Base-by-base conservation (phyloP, 2,329 filamentous ascomycete species). In the Fusarium phyllophilum region DNA sequence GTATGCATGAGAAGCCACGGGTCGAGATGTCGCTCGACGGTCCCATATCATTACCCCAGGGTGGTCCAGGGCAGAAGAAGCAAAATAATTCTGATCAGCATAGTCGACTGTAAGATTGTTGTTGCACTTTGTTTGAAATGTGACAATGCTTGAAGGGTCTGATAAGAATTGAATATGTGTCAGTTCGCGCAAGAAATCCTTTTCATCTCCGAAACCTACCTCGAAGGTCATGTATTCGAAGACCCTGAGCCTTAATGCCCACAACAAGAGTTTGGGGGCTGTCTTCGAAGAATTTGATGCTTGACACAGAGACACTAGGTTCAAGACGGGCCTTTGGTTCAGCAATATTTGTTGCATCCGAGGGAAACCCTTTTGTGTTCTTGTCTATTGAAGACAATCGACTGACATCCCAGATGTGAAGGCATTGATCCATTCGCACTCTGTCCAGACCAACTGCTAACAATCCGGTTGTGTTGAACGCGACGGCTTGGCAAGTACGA, bases 371-470 rank as follows among this genome's bases (percentile, higher is more conserved):
- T 38, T 82, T 82, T 26, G 81, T 81, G 22, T 80, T 82, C 39
- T 84, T 79, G 75, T 86, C 86, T 81, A 87, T 83, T 48, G 82
- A 85, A 26, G 86, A 87, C 54, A 90, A 85, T 44, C 89, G 89
- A 75, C 89, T 92, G 62, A 95, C 87, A 80, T 97, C 93, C 89
- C 93, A 96, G 36, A 96, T 91, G 77, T 96, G 94, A 55, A 97
- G 86, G 76, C 93, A 95, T 72, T 92, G 90, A 79, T 96, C 94
- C 82, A 94, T 95, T 38, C 94, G 89, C 31, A 95, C 93, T 75
- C 93, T 89, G 77, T 96, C 94, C 58, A 96, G 85, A 3, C 93
- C 94, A 34, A 95, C 93, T 15, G 94, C 94, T 58, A 97, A 84
- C 63, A 93, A 86, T 24, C 92, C 92, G 10, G 86, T 87, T 8